A percentile compares a stretch with the other conserved stretches of the same genome.
Conservation (phyloP, 2,329 filamentous ascomycete species). For the Sporothrix schenckii region DNA sequence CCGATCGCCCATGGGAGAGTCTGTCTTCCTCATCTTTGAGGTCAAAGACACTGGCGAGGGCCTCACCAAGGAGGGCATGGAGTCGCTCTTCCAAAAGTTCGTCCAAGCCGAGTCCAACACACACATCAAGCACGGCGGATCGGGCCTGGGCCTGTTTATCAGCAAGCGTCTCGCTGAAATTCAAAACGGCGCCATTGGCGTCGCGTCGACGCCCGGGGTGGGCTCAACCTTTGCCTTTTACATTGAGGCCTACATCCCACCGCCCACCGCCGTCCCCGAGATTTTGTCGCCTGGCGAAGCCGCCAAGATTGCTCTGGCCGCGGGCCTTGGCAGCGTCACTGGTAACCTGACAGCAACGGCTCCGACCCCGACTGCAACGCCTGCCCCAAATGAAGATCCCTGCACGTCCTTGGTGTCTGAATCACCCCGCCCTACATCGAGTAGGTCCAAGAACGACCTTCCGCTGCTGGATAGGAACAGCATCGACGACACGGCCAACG, state of each 20-base stretch:
- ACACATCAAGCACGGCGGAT: slow-evolving; percentile 78
- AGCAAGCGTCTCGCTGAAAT: slow-evolving; percentile 77
- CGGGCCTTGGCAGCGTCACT: slow-evolving; percentile 6
- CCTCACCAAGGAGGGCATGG: slow-evolving; percentile 70
- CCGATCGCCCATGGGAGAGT: slow-evolving; percentile 44
- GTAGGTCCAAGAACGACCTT: neutral
- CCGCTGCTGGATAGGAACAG: neutral
- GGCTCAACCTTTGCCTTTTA: slow-evolving; percentile 78
- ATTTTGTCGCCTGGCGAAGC: slow-evolving; percentile 39
- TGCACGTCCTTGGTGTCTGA: neutral
- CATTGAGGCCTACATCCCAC: slow-evolving; percentile 60
- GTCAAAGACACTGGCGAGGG: slow-evolving; percentile 79
- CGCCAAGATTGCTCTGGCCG: slow-evolving; percentile 29
- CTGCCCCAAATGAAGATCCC: neutral
- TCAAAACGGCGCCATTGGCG: slow-evolving; percentile 78
- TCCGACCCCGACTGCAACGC: neutral
- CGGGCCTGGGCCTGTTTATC: slow-evolving; percentile 78
- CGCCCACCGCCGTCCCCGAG: slow-evolving; percentile 47
- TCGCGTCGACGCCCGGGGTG: slow-evolving; percentile 67
- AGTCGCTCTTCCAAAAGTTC: slow-evolving; percentile 75
- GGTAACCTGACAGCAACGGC: neutral
- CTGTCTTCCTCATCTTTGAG: slow-evolving; percentile 69
- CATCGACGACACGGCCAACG: neutral
- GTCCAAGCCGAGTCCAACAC: slow-evolving; percentile 76
- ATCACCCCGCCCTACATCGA: neutral